Evolutionary conservation across 306 rosid species (phyloP).

Genomic region (Vigna hirtella): DNA sequence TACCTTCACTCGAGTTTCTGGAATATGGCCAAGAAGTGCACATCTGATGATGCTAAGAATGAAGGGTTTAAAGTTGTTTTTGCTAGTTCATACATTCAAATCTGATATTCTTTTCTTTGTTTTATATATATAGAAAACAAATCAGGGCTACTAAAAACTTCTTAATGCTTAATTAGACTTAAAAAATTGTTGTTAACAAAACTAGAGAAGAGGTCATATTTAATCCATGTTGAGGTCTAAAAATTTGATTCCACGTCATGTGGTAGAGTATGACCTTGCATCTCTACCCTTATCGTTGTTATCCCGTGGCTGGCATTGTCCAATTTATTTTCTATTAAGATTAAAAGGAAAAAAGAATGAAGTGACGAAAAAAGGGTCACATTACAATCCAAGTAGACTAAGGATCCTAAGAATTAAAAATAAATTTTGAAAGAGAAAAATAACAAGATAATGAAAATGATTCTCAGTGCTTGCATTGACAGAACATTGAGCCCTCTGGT

Average conservation of each 20-base stretch:
- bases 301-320: not conserved
- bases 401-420: not conserved
- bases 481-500: too few relatives aligned
- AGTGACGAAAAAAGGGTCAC: not conserved
- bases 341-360: not conserved
- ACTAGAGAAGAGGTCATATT: not conserved
- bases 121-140: too few relatives aligned
- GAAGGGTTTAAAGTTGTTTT: not conserved
- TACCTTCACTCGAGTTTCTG: not conserved
- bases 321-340: not conserved
- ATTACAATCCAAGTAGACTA: not conserved
- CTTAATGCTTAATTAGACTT: not conserved
- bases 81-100: not conserved
- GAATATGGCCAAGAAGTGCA: not conserved
- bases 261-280: not conserved
- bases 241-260: slow-evolving; percentile 8
- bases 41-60: not conserved
- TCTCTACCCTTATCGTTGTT: not conserved
- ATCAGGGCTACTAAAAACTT: not conserved
- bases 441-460: too few relatives aligned
- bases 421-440: not conserved
- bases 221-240: not conserved
- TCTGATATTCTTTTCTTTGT: too few relatives aligned
- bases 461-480: too few relatives aligned
- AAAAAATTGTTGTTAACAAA: not conserved